Conservation (phyloP, 169 alveolate species). For the Theileria annulata region DNA sequence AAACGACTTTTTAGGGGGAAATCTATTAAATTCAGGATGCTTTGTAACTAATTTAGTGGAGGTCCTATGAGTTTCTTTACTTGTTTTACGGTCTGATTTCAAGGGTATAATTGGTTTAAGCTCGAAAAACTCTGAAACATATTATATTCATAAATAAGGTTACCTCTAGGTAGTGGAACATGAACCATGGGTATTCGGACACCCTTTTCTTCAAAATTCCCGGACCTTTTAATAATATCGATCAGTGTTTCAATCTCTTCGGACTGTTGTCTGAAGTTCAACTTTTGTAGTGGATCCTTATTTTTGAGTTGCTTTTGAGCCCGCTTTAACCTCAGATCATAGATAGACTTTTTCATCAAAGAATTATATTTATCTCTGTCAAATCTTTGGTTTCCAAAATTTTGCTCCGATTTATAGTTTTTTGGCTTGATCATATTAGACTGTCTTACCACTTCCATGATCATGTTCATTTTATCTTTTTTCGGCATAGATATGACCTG, state of each 20-base stretch:
- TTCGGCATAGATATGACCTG: neutral
- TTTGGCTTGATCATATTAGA: neutral
- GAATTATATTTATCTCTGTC: neutral
- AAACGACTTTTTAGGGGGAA: neutral
- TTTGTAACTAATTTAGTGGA: neutral
- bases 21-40: neutral
- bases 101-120: slow-evolving; percentile 12
- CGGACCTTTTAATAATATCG: slow-evolving; percentile 9
- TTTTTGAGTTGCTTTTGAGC: neutral
- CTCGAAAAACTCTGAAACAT: slow-evolving; percentile 6
- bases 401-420: neutral
- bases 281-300: neutral
- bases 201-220: neutral
- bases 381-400: neutral
- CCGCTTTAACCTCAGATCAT: neutral
- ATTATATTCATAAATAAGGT: neutral
- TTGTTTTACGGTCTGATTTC: neutral
- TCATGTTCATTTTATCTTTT: slow-evolving; percentile 1
- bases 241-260: slow-evolving; percentile 1
- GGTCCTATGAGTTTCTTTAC: neutral
- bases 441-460: neutral
- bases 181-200: slow-evolving; percentile 8
- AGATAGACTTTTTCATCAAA: neutral
- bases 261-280: neutral
- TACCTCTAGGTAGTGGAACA: slow-evolving; percentile 21